phyloP scores from a whole-genome alignment of 371 early-diverging fungal genomes.

The Coemansia sp. region DNA sequence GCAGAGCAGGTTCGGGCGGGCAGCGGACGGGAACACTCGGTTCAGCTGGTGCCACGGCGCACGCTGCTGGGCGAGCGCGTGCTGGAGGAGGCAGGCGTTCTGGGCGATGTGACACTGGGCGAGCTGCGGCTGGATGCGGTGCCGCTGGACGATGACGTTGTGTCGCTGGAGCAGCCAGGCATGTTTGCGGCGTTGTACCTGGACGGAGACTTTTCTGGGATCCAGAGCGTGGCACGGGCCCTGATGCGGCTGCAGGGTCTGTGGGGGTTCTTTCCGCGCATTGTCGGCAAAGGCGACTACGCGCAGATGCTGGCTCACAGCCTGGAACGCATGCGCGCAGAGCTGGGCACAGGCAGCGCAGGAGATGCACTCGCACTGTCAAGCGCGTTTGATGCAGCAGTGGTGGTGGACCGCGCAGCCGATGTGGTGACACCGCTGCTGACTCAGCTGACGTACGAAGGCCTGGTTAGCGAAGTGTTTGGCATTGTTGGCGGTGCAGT shows the following conservation, averaged over 20 bases:
- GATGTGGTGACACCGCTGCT: constrained; percentile 90
- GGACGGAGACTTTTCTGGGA: constrained; percentile 79
- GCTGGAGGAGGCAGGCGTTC: constrained; percentile 87
- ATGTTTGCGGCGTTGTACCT: constrained; percentile 81
- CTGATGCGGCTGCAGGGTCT: constrained; percentile 84
- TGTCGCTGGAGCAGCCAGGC: constrained; percentile 83
- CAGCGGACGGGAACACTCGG: constrained; percentile 55
- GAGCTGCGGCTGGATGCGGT: constrained; percentile 89
- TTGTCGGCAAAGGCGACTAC: constrained; percentile 86
- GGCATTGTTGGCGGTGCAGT: constrained; percentile 64
- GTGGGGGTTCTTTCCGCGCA: constrained; percentile 84
- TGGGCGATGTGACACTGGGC: constrained; percentile 79
- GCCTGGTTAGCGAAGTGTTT: constrained; percentile 82
- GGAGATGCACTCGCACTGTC: constrained; percentile 55
- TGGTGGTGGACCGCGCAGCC: constrained; percentile 86
- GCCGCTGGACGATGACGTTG: constrained; percentile 85
- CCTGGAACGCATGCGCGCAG: constrained; percentile 80
- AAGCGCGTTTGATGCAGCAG: constrained; percentile 79
- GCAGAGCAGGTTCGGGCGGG: constrained; percentile 62
- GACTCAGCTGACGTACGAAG: constrained; percentile 93
- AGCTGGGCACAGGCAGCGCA: constrained; percentile 57
- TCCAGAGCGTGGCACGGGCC: constrained; percentile 78
- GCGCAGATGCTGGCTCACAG: constrained; percentile 80
- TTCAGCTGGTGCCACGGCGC: constrained; percentile 88
- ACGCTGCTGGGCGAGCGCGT: constrained; percentile 85